phyloP scores from a whole-genome alignment of 2,329 filamentous ascomycete species.

The Aureobasidium sp. region DNA sequence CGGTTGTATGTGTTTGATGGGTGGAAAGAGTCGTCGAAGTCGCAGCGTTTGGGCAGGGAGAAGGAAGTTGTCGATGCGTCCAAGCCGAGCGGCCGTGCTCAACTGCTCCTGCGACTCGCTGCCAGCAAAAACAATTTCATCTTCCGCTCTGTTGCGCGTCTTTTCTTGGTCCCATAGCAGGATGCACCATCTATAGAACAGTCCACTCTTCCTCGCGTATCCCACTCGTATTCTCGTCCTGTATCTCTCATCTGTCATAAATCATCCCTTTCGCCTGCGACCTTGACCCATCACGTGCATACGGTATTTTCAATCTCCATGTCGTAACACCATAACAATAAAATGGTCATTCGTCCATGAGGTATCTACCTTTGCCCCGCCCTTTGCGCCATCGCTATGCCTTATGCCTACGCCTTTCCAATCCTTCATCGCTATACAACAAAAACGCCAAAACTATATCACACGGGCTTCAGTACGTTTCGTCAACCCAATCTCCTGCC shows the following conservation, averaged over 20 bases:
- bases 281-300: not conserved
- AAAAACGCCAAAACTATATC: slow-evolving; percentile 5
- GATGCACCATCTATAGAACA: not conserved
- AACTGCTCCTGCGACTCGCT: not conserved
- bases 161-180: not conserved
- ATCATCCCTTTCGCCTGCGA: not conserved
- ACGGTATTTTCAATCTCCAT: not conserved
- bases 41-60: slow-evolving; percentile 6
- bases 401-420: not conserved
- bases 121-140: slow-evolving; percentile 4
- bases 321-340: not conserved
- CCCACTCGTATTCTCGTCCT: not conserved
- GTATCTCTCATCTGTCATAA: not conserved
- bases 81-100: slow-evolving; percentile 1
- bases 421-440: slow-evolving; percentile 10
- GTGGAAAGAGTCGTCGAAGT: slow-evolving; percentile 7
- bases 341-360: slow-evolving; percentile 4
- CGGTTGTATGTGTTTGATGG: slow-evolving; percentile 11
- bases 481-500: slow-evolving; percentile 29
- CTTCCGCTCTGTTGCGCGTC: slow-evolving; percentile 1
- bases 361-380: slow-evolving; percentile 13
- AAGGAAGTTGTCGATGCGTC: not conserved
- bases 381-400: slow-evolving; percentile 14
- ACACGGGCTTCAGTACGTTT: not conserved
- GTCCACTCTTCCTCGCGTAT: not conserved